Conservation (phyloP, 192 early-diverging fungal genomes). For the Cetraspora pellucida region DNA sequence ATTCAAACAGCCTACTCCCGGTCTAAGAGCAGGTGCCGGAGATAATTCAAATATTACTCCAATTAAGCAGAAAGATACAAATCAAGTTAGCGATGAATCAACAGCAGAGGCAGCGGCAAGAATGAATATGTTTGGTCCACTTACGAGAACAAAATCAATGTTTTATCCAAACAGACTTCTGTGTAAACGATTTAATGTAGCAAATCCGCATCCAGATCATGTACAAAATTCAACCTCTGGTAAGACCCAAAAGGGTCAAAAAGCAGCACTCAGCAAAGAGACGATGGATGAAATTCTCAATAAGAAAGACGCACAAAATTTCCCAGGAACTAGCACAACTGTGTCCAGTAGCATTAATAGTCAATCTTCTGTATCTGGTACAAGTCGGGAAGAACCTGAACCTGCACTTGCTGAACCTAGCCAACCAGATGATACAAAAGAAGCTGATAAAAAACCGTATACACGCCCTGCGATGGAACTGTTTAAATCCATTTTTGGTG, state of each 20-base stretch:
- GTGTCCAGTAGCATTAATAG: not conserved
- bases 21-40: slow-evolving; percentile 44
- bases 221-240: slow-evolving; percentile 33
- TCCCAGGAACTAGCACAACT: not conserved
- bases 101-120: slow-evolving; percentile 55
- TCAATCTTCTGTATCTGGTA: not conserved
- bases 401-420: not conserved
- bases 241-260: slow-evolving; percentile 44
- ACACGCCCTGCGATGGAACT: slow-evolving; percentile 81
- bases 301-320: slow-evolving; percentile 25
- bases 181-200: slow-evolving; percentile 79
- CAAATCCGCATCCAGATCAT: slow-evolving; percentile 71
- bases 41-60: not conserved
- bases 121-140: slow-evolving; percentile 69
- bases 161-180: slow-evolving; percentile 71
- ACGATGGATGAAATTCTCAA: slow-evolving; percentile 43
- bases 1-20: slow-evolving; percentile 42
- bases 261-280: slow-evolving; percentile 47
- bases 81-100: slow-evolving; percentile 3
- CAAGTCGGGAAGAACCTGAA: slow-evolving; percentile 22
- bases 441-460: slow-evolving; percentile 30
- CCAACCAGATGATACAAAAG: slow-evolving; percentile 25
- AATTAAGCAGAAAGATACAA: not conserved
- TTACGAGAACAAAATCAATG: slow-evolving; percentile 56
- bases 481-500: slow-evolving; percentile 85